These are phyloP conservation scores for Blastobotrys buckinghamii DNA, from an alignment of 1,139 yeast species.

Conservation along the genomic window DNA sequence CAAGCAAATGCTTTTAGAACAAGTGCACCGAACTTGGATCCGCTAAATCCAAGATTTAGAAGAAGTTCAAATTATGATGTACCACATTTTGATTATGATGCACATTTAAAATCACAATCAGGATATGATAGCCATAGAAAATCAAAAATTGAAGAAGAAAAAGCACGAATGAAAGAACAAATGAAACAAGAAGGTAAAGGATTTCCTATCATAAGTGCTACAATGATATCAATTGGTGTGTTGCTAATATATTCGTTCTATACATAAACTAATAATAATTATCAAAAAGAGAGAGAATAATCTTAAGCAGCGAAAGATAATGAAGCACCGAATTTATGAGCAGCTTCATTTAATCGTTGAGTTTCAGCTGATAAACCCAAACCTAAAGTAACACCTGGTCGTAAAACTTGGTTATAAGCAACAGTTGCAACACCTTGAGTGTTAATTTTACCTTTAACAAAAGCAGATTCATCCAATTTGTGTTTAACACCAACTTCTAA, in stretches of 20 bases:
- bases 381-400: constrained; percentile 97
- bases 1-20: neutral
- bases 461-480: constrained; percentile 78
- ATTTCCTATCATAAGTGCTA: constrained; percentile 7
- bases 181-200: neutral
- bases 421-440: constrained; percentile 95
- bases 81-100: constrained; percentile 70
- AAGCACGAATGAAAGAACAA: neutral
- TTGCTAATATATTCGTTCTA: constrained; percentile 9
- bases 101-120: constrained; percentile 55
- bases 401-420: constrained; percentile 89
- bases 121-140: constrained; percentile 48
- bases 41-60: neutral
- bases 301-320: constrained; percentile 76
- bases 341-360: constrained; percentile 91
- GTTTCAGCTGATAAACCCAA: constrained; percentile 97
- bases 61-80: constrained; percentile 43
- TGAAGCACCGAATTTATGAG: constrained; percentile 96
- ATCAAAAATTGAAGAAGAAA: constrained; percentile 15
- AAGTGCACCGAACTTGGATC: constrained; percentile 5
- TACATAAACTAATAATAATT: neutral
- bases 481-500: constrained; percentile 97
- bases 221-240: constrained; percentile 7
- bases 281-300: neutral
- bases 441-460: constrained; percentile 94